Evolutionary conservation across 805 yeast genomes (phyloP), one percentile per base, ranked within the genome.

Genomic region (Isabelozyma pseudorhagii): DNA sequence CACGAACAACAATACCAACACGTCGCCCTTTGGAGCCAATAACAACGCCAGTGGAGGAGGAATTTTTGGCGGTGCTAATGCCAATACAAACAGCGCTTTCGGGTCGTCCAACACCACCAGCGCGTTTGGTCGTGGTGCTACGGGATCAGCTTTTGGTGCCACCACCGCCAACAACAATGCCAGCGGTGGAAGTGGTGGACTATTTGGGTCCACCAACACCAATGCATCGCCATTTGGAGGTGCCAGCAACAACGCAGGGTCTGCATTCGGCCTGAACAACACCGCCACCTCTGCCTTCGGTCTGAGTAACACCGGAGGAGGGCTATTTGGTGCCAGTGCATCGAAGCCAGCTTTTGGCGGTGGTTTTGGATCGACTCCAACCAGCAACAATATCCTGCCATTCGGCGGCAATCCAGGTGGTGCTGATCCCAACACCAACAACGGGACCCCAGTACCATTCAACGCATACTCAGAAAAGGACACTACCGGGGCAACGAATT

Each of bases 391-490:
- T 42, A 40, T 43, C n/a, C 27, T 52, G 5, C 51, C 66, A 15
- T 53, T 53, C 47, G 61, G 61, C 8, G 56, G 51, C 8, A 15
- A 42, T 39, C 25, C 46, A 66, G 45, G 45, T 14, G 11, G 17
- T 51, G 71, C 75, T 1, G 72, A 61, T 47, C 53, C 71, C 14
- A 58, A 62, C 47, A 68, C 63, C 29, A 73, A 79, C 68, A 78
- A 82, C 54, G 96, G 97, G 34, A 85, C 97, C 4, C 80, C 85
- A 0, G 68, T 77, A 8, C 93, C 96, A 1, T 92, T 84, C 63
- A 75, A 82, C 46, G 79, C 91, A 8, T 77, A 68, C 55, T 74
- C 77, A 36, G 97, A 93, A 64, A 87, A 86, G 59, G 97, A 92
- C 61, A 73, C 83, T 10, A 53, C 63, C 2, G 79, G 82, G 31